These are phyloP conservation scores for Geotrichum histeridarum DNA, from an alignment of 1,139 yeast species.

Conservation along the genomic window DNA sequence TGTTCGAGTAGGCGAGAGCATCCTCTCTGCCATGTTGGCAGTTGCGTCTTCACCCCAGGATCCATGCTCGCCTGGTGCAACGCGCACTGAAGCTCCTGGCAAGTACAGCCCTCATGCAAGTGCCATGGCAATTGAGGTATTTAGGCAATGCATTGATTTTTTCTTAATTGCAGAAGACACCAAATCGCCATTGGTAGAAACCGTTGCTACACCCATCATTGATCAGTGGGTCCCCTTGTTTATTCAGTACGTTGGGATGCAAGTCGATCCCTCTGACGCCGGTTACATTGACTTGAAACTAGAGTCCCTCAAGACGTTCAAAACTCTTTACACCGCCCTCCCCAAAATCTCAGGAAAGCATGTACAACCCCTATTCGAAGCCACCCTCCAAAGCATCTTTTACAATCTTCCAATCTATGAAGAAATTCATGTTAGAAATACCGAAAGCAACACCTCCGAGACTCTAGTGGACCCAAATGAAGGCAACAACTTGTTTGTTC, in stretches of 20 bases:
- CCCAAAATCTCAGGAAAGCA: slow-evolving; percentile 13
- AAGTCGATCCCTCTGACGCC: slow-evolving; percentile 19
- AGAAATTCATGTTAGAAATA: slow-evolving; percentile 1
- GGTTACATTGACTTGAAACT: slow-evolving; percentile 16
- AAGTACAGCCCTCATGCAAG: slow-evolving; percentile 20
- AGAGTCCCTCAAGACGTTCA: slow-evolving; percentile 16
- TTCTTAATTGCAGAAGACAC: slow-evolving; percentile 33
- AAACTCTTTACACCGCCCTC: slow-evolving; percentile 12
- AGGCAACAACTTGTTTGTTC: slow-evolving; percentile 30
- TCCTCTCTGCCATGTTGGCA: slow-evolving; percentile 26
- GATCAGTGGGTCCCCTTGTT: slow-evolving; percentile 32
- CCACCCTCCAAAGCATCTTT: slow-evolving; percentile 12
- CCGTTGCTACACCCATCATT: slow-evolving; percentile 27
- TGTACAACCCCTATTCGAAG: slow-evolving; percentile 10
- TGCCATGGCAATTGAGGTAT: slow-evolving; percentile 33
- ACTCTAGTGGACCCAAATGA: slow-evolving; percentile 24
- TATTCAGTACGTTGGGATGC: slow-evolving; percentile 18
- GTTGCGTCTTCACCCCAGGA: slow-evolving; percentile 23
- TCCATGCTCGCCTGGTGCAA: slow-evolving; percentile 15
- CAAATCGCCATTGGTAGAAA: slow-evolving; percentile 12
- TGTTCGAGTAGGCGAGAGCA: slow-evolving; percentile 55
- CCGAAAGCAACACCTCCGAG: slow-evolving; percentile 16
- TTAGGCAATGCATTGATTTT: slow-evolving; percentile 34
- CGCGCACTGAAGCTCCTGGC: slow-evolving; percentile 10
- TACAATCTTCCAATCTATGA: slow-evolving; percentile 13